A percentile compares a stretch with the other conserved stretches of the same genome.
Conservation (phyloP, 2,329 filamentous ascomycete genomes). For the Dothiorella sarmentorum region DNA sequence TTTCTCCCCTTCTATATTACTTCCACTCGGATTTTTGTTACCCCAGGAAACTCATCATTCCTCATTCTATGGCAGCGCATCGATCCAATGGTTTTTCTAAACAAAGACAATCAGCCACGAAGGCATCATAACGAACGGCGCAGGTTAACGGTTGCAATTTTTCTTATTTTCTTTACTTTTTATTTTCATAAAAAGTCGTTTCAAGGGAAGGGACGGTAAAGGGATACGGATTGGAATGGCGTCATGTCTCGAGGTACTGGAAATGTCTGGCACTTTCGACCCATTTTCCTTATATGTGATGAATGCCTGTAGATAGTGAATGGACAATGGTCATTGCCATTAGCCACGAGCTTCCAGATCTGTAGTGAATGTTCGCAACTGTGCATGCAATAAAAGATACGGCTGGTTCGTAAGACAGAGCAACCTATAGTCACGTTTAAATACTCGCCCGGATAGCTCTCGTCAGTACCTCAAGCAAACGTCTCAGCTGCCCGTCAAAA, state of each 20-base stretch:
- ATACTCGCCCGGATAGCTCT: too few relatives aligned
- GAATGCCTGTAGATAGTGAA: neutral
- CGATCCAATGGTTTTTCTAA: neutral
- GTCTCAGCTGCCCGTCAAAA: too few relatives aligned
- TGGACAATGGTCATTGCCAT: too few relatives aligned
- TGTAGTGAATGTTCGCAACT: too few relatives aligned
- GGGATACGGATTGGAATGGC: neutral
- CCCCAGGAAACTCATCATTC: neutral
- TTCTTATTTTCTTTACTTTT: neutral
- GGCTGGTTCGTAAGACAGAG: too few relatives aligned
- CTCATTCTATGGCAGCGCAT: neutral
- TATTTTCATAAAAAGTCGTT: neutral
- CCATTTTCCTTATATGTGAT: too few relatives aligned
- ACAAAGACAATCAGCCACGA: neutral
- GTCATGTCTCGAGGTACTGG: neutral
- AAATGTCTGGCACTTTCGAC: too few relatives aligned
- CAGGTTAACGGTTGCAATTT: neutral
- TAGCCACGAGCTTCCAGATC: too few relatives aligned
- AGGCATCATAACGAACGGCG: constrained; percentile 2
- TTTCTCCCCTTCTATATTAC: constrained; percentile 28
- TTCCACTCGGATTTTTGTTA: neutral
- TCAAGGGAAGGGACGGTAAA: neutral
- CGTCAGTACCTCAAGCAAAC: too few relatives aligned
- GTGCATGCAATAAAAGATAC: too few relatives aligned
- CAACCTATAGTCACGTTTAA: too few relatives aligned